A percentile compares a stretch with the other conserved stretches of the same genome.
Evolutionary conservation across 495 filamentous ascomycete species (phyloP).

Genomic region (Xylaria venustula): DNA sequence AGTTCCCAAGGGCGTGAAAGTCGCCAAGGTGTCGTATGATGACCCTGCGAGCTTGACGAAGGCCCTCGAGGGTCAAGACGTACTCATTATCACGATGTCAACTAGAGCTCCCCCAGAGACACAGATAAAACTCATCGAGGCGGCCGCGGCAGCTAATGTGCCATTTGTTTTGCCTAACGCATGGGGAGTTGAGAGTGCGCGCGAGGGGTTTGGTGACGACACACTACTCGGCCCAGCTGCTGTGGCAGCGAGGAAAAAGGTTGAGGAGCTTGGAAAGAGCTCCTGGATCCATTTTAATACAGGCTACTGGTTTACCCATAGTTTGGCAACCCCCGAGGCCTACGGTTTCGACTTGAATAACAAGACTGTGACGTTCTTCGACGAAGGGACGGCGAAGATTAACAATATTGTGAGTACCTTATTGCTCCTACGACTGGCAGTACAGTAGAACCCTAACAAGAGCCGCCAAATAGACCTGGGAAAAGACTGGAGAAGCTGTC

Average conservation of each 20-base stretch:
- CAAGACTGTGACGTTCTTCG: constrained; percentile 31
- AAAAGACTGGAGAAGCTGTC: constrained; percentile 37
- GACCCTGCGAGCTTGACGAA: constrained; percentile 35
- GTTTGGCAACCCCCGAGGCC: constrained; percentile 21
- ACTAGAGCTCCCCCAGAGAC: constrained; percentile 19
- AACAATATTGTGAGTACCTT: constrained; percentile 27
- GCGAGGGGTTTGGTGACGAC: constrained; percentile 18
- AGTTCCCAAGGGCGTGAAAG: constrained; percentile 39
- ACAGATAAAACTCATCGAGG: constrained; percentile 46
- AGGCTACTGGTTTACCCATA: constrained; percentile 46
- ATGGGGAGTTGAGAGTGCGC: constrained; percentile 43
- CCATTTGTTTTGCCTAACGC: constrained; percentile 60
- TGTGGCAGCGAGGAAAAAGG: constrained; percentile 13
- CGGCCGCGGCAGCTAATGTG: constrained; percentile 60
- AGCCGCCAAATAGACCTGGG: constrained; percentile 29
- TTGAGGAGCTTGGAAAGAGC: constrained; percentile 45
- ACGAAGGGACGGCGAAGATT: constrained; percentile 34
- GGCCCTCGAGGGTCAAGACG: constrained; percentile 51
- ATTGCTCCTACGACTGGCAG: not conserved
- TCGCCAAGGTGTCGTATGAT: constrained; percentile 46
- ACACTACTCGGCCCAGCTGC: constrained; percentile 1
- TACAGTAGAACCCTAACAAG: constrained; percentile 5
- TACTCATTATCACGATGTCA: constrained; percentile 57
- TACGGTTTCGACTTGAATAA: constrained; percentile 33
- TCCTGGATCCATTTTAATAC: constrained; percentile 50